A percentile compares a stretch with the other conserved stretches of the same genome.
phyloP scores from a whole-genome alignment of 2,329 filamentous ascomycete genomes.

The Didymella pomorum region DNA sequence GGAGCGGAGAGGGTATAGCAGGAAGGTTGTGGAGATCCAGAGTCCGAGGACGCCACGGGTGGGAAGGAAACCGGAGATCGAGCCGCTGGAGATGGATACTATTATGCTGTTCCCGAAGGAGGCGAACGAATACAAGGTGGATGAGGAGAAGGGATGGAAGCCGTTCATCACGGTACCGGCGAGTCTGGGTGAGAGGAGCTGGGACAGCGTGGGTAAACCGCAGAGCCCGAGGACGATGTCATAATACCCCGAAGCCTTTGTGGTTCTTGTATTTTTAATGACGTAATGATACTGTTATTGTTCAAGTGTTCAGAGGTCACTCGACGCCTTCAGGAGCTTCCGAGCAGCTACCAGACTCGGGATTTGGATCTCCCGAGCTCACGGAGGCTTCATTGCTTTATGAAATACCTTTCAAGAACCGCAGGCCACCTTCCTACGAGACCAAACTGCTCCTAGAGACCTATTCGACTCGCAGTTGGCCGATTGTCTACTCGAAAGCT shows the following conservation, averaged over 20 bases:
- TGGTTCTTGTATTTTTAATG: not conserved
- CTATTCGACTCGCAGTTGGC: no score
- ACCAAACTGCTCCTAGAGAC: no score
- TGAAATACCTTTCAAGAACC: no score
- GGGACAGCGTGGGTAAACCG: slow-evolving; percentile 32
- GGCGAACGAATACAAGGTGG: slow-evolving; percentile 18
- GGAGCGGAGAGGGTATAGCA: slow-evolving; percentile 15
- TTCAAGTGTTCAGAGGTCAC: not conserved
- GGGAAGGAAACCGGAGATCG: slow-evolving; percentile 25
- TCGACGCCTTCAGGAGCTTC: no score
- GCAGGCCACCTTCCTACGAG: no score
- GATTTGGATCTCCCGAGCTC: no score
- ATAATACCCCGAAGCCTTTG: not conserved
- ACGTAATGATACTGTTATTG: not conserved
- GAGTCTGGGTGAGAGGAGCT: slow-evolving; percentile 35
- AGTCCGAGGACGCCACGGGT: slow-evolving; percentile 18
- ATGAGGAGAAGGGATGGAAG: slow-evolving; percentile 35
- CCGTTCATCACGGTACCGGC: slow-evolving; percentile 48
- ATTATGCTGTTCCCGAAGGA: slow-evolving; percentile 27
- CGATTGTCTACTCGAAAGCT: no score
- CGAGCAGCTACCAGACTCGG: no score
- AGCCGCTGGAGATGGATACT: slow-evolving; percentile 32
- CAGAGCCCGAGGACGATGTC: slow-evolving; percentile 16
- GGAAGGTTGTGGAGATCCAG: slow-evolving; percentile 22
- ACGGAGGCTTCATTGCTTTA: no score